A percentile compares a stretch with the other conserved stretches of the same genome.
phyloP scores from a whole-genome alignment of 768 basidiomycete species.

The Termitomyces sp. region DNA sequence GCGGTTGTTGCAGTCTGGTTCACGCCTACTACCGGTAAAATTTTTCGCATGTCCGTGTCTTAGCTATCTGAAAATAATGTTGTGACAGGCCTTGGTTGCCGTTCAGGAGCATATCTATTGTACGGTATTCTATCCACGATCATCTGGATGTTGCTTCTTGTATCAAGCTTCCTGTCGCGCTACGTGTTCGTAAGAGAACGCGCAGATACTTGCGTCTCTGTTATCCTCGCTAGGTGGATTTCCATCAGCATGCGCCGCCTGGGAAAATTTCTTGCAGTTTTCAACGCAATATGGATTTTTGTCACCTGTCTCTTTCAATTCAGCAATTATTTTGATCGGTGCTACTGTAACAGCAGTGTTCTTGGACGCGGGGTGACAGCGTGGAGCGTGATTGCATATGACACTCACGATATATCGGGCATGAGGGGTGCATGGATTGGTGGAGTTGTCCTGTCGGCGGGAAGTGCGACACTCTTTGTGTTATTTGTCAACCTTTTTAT shows the following conservation, averaged over 20 bases:
- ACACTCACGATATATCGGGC: conserved; percentile 15
- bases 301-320: conserved; percentile 26
- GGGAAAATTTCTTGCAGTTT: conserved; percentile 24
- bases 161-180: conserved; percentile 26
- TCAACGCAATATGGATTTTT: conserved; percentile 28
- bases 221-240: conserved; percentile 9
- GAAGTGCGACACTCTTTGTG: conserved; percentile 19
- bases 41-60: background rate
- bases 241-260: conserved; percentile 25
- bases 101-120: conserved; percentile 24
- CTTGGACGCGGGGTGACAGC: conserved; percentile 21
- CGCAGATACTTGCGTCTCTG: background rate
- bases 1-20: conserved; percentile 21
- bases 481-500: conserved; percentile 22
- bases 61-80: background rate
- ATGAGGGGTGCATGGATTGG: conserved; percentile 32
- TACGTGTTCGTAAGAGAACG: conserved; percentile 11
- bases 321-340: conserved; percentile 26
- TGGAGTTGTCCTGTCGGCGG: conserved; percentile 24
- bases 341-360: conserved; percentile 32
- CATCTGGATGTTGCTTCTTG: conserved; percentile 25
- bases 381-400: conserved; percentile 23
- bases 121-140: conserved; percentile 27
- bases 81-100: conserved; percentile 26
- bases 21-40: conserved; percentile 21